Conservation (phyloP, 2,329 filamentous ascomycete species). For the Rhexocercosporidium sp. region DNA sequence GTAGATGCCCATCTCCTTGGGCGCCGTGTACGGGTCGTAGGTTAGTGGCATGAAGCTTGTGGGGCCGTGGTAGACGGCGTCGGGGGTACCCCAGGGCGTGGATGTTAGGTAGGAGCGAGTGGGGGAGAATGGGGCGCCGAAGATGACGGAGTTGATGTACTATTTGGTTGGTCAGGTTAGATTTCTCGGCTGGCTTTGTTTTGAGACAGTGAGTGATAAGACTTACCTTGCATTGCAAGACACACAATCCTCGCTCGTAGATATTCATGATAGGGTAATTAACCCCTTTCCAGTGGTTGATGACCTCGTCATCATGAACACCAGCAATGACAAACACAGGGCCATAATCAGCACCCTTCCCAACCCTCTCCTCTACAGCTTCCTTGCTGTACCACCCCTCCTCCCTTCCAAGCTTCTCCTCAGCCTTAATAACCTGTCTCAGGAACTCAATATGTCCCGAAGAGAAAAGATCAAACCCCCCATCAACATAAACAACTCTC, state of each 20-base stretch:
- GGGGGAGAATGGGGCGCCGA: slow-evolving; percentile 88
- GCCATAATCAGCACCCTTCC: slow-evolving; percentile 72
- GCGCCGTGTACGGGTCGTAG: slow-evolving; percentile 80
- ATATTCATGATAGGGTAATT: slow-evolving; percentile 99
- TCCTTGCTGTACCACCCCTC: slow-evolving; percentile 78
- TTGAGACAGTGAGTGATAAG: not conserved
- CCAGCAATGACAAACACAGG: slow-evolving; percentile 91
- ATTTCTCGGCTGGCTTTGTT: not conserved
- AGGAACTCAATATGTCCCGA: slow-evolving; percentile 97
- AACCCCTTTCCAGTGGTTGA: slow-evolving; percentile 95
- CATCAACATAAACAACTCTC: slow-evolving; percentile 91
- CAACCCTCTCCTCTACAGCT: slow-evolving; percentile 64
- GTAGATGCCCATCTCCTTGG: slow-evolving; percentile 86
- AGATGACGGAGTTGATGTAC: slow-evolving; percentile 87
- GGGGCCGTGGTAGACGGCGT: slow-evolving; percentile 93
- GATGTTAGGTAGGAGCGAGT: slow-evolving; percentile 77
- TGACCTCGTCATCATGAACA: slow-evolving; percentile 91
- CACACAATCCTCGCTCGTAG: slow-evolving; percentile 92
- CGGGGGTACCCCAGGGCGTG: slow-evolving; percentile 75
- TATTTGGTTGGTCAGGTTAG: slow-evolving; percentile 43
- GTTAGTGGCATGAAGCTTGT: slow-evolving; percentile 74
- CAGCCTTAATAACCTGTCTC: slow-evolving; percentile 72
- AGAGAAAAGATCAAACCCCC: slow-evolving; percentile 95
- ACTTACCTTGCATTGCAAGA: slow-evolving; percentile 87
- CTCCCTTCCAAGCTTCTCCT: slow-evolving; percentile 70